Base-by-base conservation (phyloP, 495 filamentous ascomycete species). In the Penicillium desertorum region DNA sequence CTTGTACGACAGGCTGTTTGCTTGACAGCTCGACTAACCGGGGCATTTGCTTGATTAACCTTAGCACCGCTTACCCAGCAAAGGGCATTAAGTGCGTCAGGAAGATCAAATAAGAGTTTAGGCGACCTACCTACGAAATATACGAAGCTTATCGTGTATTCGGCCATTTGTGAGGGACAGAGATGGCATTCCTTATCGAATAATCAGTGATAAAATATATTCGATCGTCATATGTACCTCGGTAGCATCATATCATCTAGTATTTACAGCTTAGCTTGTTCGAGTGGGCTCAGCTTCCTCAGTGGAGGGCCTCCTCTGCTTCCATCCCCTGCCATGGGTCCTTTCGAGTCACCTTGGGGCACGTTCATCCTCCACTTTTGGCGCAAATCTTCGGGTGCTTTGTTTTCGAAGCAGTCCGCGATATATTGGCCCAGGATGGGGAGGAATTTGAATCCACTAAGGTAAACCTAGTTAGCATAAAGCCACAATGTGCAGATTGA, bases 371-470 rank as follows among this genome's bases (percentile, higher is more conserved):
- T 66, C 88, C 88, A 91, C 63, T 86, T 86, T 41, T 79, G 66
- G 20, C 69, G 65, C 43, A 88, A 80, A 55, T 76, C 74, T 10
- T 66, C 65, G 0, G 81, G 75, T 5, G 76, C 76, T 16, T 73
- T 68, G 5, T 76, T 68, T 60, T 77, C 68, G 37, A 91, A 74
- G 49, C 81, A 79, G 58, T 88, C 84, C 3, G 82, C 83, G 39
- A 92, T 81, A 62, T 83, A 82, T 43, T 86, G 82, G 5, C 90
- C 90, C 8, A 94, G 66, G 14, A 92, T 81, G 0, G 90, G 90
- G 57, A 92, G 62, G 62, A 93, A 94, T 66, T 94, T 93, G 73
- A 88, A 94, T 1, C 73, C 90, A 70, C 70, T 73, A 32, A 5
- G 7, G n/a, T 20, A 0, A 25, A 2, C 34, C 65, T 45, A 64